Percentiles rank a stretch among this genome's conserved stretches.
These are phyloP conservation scores for Yamadazyma trypodendri DNA, from an alignment of 1,139 yeast species.

Conservation along the genomic window DNA sequence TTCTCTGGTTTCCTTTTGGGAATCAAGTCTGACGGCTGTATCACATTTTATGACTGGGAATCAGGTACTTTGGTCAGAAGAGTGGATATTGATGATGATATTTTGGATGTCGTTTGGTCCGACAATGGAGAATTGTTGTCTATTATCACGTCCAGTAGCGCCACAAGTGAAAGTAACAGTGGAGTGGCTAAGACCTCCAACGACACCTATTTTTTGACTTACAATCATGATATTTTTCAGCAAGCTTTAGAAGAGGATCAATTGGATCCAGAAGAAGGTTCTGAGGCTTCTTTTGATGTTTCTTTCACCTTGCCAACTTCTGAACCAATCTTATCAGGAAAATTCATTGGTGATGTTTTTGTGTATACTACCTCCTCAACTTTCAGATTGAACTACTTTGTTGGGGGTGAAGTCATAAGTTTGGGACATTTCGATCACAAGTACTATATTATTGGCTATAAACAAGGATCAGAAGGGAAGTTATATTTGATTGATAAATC, in stretches of 20 bases:
- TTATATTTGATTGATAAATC: slow-evolving; percentile 91
- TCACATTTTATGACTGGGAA: slow-evolving; percentile 94
- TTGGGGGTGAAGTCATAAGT: slow-evolving; percentile 90
- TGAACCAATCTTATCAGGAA: slow-evolving; percentile 82
- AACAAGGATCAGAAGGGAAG: slow-evolving; percentile 79
- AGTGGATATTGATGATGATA: slow-evolving; percentile 71
- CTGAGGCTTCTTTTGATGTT: slow-evolving; percentile 82
- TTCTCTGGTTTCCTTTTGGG: slow-evolving; percentile 88
- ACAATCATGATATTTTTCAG: slow-evolving; percentile 63
- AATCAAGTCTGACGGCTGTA: slow-evolving; percentile 75
- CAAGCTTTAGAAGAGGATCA: slow-evolving; percentile 60
- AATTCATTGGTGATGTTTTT: slow-evolving; percentile 97
- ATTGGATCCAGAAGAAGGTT: slow-evolving; percentile 80
- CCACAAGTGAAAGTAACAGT: slow-evolving; percentile 30
- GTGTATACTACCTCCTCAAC: slow-evolving; percentile 79
- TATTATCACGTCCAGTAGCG: slow-evolving; percentile 51
- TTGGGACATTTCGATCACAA: slow-evolving; percentile 91
- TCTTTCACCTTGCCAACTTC: slow-evolving; percentile 67
- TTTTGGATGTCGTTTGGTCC: slow-evolving; percentile 85
- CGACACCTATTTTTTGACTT: slow-evolving; percentile 78
- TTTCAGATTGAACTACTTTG: slow-evolving; percentile 88
- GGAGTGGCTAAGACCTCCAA: slow-evolving; percentile 37
- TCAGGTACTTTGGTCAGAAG: slow-evolving; percentile 79
- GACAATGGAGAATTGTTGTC: slow-evolving; percentile 89
- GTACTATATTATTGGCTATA: slow-evolving; percentile 83